Conservation (phyloP, 2,329 filamentous ascomycete species). For the Colletotrichum eremochloae region DNA sequence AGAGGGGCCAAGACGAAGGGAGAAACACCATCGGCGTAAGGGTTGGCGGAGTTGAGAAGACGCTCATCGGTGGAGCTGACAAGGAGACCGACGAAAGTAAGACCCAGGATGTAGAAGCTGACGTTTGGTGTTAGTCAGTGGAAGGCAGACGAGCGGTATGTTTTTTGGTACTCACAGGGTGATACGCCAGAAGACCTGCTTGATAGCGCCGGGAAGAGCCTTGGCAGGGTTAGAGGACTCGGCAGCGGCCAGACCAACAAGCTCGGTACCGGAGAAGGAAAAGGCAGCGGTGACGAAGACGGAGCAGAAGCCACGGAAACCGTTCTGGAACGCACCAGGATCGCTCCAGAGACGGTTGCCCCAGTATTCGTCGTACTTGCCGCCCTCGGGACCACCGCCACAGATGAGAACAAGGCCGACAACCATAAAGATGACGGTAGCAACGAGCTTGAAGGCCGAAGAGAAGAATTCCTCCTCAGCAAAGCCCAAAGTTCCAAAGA, state of each 20-base stretch:
- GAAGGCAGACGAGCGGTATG: neutral
- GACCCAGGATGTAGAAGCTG: constrained; percentile 61
- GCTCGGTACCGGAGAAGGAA: constrained; percentile 75
- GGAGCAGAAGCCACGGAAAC: constrained; percentile 77
- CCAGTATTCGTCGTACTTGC: constrained; percentile 57
- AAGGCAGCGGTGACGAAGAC: constrained; percentile 80
- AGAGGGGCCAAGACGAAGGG: constrained; percentile 44
- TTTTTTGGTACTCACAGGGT: constrained; percentile 50
- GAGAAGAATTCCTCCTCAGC: constrained; percentile 70
- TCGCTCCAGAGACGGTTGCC: constrained; percentile 59
- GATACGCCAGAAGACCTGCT: constrained; percentile 75
- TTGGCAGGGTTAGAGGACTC: constrained; percentile 77
- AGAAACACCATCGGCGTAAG: constrained; percentile 54
- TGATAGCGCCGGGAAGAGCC: constrained; percentile 81
- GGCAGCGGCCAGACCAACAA: constrained; percentile 78
- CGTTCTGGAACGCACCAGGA: constrained; percentile 72
- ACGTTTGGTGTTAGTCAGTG: constrained; percentile 24
- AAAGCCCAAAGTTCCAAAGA: constrained; percentile 68
- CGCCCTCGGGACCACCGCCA: constrained; percentile 66
- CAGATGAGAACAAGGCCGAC: constrained; percentile 68
- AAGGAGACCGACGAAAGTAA: constrained; percentile 63
- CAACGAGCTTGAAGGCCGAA: constrained; percentile 67
- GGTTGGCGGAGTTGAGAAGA: constrained; percentile 59
- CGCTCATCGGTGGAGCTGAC: constrained; percentile 57
- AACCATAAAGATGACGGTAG: constrained; percentile 73